A percentile compares a stretch with the other conserved stretches of the same genome.
Evolutionary conservation across 1,284 basidiomycete genomes (phyloP).

Genomic region (Ceratobasidium papillatum): DNA sequence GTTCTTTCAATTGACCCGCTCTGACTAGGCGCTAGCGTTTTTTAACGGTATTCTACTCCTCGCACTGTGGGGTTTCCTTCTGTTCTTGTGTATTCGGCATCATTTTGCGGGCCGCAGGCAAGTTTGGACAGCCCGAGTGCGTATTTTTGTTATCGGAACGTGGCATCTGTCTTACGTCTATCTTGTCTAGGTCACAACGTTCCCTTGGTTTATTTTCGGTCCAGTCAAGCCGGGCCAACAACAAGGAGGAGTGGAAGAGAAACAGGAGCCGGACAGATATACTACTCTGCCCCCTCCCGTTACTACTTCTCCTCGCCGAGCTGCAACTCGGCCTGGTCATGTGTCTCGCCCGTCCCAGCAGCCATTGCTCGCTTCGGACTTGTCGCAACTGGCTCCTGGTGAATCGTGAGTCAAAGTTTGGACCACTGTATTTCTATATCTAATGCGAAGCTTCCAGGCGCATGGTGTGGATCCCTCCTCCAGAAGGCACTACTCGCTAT

Average conservation of each 20-base stretch:
- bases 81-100: conserved; percentile 70
- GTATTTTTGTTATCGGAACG: conserved; percentile 24
- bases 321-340: conserved; percentile 28
- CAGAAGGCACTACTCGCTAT: conserved; percentile 30
- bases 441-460: conserved; percentile 7
- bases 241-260: conserved; percentile 22
- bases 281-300: conserved; percentile 44
- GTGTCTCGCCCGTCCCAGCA: conserved; percentile 37
- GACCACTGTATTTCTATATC: background rate
- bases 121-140: conserved; percentile 71
- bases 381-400: conserved; percentile 30
- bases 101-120: conserved; percentile 70
- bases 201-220: conserved; percentile 66
- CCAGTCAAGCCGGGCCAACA: conserved; percentile 31
- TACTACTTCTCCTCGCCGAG: conserved; percentile 37
- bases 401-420: conserved; percentile 34
- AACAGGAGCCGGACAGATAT: conserved; percentile 25
- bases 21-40: conserved; percentile 73
- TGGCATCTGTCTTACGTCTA: conserved; percentile 34
- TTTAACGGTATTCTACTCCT: conserved; percentile 75
- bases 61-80: conserved; percentile 66
- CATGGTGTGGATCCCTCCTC: conserved; percentile 39
- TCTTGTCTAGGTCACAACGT: conserved; percentile 61
- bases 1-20: background rate
- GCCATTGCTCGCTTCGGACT: conserved; percentile 21